Evolutionary conservation across 495 filamentous ascomycete species (phyloP), one percentile per base, ranked within the genome.

Genomic region (Glonium stellatum): DNA sequence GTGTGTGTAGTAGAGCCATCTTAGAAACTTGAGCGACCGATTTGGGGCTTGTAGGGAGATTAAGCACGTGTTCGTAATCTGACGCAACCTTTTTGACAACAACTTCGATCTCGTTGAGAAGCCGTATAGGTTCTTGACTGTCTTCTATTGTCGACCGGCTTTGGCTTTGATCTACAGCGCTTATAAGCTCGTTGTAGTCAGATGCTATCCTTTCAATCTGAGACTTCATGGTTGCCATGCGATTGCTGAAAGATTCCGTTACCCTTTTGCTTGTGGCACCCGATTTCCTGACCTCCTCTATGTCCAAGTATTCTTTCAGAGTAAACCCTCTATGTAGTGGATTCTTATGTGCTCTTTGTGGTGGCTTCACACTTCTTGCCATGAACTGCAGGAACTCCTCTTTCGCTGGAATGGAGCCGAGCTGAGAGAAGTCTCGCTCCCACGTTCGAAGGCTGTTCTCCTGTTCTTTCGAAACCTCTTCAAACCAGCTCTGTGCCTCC

Each of bases 61-160:
- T 79, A 18, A 89, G 73, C 4, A 90, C 83, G 69, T 88, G 86
- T 63, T 95, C 87, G 68, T 87, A 89, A 69, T 97, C 95, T 0
- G 88, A 88, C 18, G 83, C 82, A 61, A 99, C 84, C 73, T 96
- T 97, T 67, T 80, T 88, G 15, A 84, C 82, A 57, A 97, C 77
- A 0, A 88, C 84, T 69, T 91, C 84, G 42, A 99, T 89, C 69
- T 97, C 95, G 52, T 92, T 83, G 54, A 92, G 70, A 15, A 97
- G 73, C 56, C 76, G 78, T 41, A 77, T 75, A 21, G 78, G 73
- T 35, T 78, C 77, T 47, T 80, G 76, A 4, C 66, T 69, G 35
- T 73, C 65, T 21, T 74, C 68, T 1, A 61, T 61, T 0, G 59
- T 35, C n/a, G 68, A 70, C n/a, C 58, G 58, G 37, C 55, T 63